Evolutionary conservation across 148 eudicot species (phyloP), one percentile per base, ranked within the genome.

Genomic region (Euryodendron excelsum): DNA sequence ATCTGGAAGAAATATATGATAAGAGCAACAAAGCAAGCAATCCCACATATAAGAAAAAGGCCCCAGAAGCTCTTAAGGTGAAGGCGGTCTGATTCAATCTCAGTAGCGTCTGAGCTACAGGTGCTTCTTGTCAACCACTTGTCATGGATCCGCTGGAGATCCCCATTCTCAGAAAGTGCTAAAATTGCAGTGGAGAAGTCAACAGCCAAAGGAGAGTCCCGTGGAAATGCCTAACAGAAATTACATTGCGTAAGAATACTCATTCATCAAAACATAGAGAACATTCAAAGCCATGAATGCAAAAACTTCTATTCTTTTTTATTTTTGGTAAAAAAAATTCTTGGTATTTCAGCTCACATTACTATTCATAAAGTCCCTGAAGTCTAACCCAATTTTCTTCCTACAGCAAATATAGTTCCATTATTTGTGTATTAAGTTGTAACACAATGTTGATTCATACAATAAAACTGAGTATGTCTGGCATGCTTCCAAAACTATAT

Each of bases 141-240:
- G 88, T 96, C 99, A 37, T 93, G 94, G 81, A 96, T 96, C 59
- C 98, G 81, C 80, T 96, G 98, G 73, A 96, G 91, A 62, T 96
- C 99, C 66, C 99, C 99, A 45, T 88, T 89, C 67, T 91, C 99
- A 6, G 97, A 90, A 47, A 96, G 89, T 37, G 89, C 69, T 37
- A 96, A 83, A 62, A 96, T 93, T 23, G 98, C 98, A 58, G 97
- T 93, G 62, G 99, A 96, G 74, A 96, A 41, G 87, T 93, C 98
- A 10, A 88, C 88, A 13, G 98, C 97, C 78, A 93, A 85, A 12
- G 97, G 97, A 34, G 99, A 96, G 81, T 93, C 99, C 59, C 97
- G 91, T 0, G 97, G 98, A 87, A 96, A 96, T 77, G 97, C 98
- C 99, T 96, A 62, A 20, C 50, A 41, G 28, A 52, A 76, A 28